These are phyloP conservation scores for Colletotrichum magnum DNA, from an alignment of 2,329 filamentous ascomycete genomes.

Conservation along the genomic window DNA sequence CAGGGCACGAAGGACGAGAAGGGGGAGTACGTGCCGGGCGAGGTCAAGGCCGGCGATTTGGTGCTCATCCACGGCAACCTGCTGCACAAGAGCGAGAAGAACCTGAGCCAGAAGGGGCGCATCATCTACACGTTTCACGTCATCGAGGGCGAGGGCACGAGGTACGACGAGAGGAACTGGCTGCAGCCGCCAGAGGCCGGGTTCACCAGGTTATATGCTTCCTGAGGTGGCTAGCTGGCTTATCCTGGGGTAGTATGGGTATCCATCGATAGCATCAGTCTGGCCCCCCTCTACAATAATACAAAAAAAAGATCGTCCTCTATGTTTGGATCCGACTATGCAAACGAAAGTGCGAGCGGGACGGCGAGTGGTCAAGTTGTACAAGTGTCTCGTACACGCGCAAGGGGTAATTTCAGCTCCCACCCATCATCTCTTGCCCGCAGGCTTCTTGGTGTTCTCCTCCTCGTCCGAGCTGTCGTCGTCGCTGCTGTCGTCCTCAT, in stretches of 20 bases:
- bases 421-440: conserved; percentile 11
- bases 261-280: conserved; percentile 37
- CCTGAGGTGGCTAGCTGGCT: conserved; percentile 27
- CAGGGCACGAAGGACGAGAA: conserved; percentile 55
- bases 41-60: conserved; percentile 91
- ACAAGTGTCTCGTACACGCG: background rate
- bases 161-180: conserved; percentile 93
- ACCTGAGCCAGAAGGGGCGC: conserved; percentile 85
- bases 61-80: conserved; percentile 97
- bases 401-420: background rate
- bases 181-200: conserved; percentile 86
- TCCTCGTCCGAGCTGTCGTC: conserved; percentile 46
- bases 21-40: conserved; percentile 79
- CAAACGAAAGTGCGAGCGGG: background rate
- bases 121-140: conserved; percentile 99
- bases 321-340: conserved; percentile 10
- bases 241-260: conserved; percentile 11
- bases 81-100: conserved; percentile 96
- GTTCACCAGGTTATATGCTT: conserved; percentile 77
- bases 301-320: conserved; percentile 24
- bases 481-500: conserved; percentile 48
- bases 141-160: conserved; percentile 82
- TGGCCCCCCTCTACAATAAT: conserved; percentile 8
- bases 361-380: background rate
- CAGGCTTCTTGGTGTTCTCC: conserved; percentile 39